phyloP scores from a whole-genome alignment of 108 stramenopile species.

The Parietichytrium sp. region DNA sequence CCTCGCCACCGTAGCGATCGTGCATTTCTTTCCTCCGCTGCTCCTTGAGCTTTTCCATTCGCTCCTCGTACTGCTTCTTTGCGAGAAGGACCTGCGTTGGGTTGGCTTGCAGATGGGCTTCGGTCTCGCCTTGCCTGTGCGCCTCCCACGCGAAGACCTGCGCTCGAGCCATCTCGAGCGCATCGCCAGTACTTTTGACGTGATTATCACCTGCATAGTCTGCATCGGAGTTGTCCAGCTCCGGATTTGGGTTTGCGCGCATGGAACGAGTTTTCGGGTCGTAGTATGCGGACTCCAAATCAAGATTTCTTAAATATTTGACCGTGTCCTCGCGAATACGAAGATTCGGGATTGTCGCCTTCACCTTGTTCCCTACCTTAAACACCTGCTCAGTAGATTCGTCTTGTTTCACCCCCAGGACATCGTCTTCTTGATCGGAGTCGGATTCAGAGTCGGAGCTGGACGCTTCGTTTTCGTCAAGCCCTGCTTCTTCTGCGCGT shows the following conservation, averaged over 20 bases:
- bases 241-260: slow-evolving; percentile 94
- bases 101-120: slow-evolving; percentile 87
- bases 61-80: slow-evolving; percentile 76
- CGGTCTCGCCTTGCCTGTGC: slow-evolving; percentile 62
- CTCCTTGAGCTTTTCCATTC: slow-evolving; percentile 69
- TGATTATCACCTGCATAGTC: slow-evolving; percentile 96
- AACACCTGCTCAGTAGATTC: slow-evolving; percentile 65
- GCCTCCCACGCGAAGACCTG: slow-evolving; percentile 98
- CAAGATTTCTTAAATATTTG: slow-evolving; percentile 95
- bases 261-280: slow-evolving; percentile 94
- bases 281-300: slow-evolving; percentile 87
- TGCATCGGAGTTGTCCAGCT: slow-evolving; percentile 61
- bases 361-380: slow-evolving; percentile 86
- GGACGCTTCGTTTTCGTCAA: slow-evolving; percentile 59
- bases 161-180: slow-evolving; percentile 79
- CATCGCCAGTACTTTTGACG: slow-evolving; percentile 83
- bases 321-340: slow-evolving; percentile 98
- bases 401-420: slow-evolving; percentile 40
- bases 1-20: slow-evolving; percentile 89
- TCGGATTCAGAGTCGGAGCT: slow-evolving; percentile 75
- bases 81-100: slow-evolving; percentile 87
- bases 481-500: slow-evolving; percentile 57
- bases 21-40: slow-evolving; percentile 78
- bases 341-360: slow-evolving; percentile 92
- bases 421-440: slow-evolving; percentile 80